Percentiles rank a stretch among this genome's conserved stretches.
Evolutionary conservation across 805 yeast species (phyloP).

Genomic region (Kockiozyma suomiensis): DNA sequence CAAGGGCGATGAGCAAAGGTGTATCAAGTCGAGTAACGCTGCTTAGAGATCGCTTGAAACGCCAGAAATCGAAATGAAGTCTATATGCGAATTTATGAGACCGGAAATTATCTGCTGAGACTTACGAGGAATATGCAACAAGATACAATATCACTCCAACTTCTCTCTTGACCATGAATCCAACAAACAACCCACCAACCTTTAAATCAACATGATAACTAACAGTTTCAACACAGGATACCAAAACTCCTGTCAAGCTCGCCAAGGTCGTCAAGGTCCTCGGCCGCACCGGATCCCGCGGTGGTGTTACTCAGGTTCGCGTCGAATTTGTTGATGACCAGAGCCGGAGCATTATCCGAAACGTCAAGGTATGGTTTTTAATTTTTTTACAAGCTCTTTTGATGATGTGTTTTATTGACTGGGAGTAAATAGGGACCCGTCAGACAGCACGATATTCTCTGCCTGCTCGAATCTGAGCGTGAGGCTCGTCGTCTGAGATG

Average conservation of each 20-base stretch:
- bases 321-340: conserved; percentile 95
- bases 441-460: conserved; percentile 96
- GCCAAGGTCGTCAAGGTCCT: conserved; percentile 99
- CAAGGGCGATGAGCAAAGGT: too few relatives aligned
- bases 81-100: too few relatives aligned
- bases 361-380: conserved; percentile 56
- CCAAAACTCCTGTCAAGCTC: conserved; percentile 84
- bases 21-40: too few relatives aligned
- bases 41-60: too few relatives aligned
- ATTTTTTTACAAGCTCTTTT: background rate
- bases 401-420: background rate
- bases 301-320: conserved; percentile 94
- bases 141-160: too few relatives aligned
- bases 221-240: conserved; percentile 39
- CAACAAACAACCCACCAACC: too few relatives aligned
- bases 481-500: conserved; percentile 72
- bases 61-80: too few relatives aligned
- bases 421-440: conserved; percentile 75
- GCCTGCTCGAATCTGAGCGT: conserved; percentile 99
- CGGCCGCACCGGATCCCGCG: conserved; percentile 99
- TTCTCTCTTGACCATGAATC: too few relatives aligned
- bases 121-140: too few relatives aligned
- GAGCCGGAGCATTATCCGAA: conserved; percentile 94
- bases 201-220: background rate
- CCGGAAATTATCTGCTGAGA: too few relatives aligned